Percentiles rank a stretch among this genome's conserved stretches.
Evolutionary conservation across 768 basidiomycete genomes (phyloP).

Genomic region (Tulasnella sp.): DNA sequence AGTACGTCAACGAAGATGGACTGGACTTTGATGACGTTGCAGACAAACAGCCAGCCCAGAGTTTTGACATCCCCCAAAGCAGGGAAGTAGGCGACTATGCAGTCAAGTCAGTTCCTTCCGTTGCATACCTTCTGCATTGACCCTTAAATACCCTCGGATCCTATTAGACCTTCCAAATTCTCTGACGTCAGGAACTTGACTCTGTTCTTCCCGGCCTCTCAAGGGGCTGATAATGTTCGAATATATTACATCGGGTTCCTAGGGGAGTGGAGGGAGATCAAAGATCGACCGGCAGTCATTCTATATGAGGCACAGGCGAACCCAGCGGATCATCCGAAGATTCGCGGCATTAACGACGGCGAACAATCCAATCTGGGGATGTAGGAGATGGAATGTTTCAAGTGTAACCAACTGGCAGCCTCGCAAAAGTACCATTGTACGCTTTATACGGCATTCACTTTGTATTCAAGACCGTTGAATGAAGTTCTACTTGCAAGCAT

Average conservation of each 20-base stretch:
- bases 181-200: conserved; percentile 80
- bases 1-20: conserved; percentile 79
- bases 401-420: background rate
- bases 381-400: background rate
- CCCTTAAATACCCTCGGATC: background rate
- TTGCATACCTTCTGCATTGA: background rate
- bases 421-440: background rate
- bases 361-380: conserved; percentile 52
- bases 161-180: conserved; percentile 80
- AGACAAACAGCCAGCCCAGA: conserved; percentile 67
- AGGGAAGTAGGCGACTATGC: conserved; percentile 84
- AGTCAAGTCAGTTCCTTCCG: conserved; percentile 61
- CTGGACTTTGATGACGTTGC: conserved; percentile 79
- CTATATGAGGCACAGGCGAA: conserved; percentile 90
- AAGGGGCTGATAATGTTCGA: conserved; percentile 74
- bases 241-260: conserved; percentile 87
- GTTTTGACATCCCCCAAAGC: conserved; percentile 68
- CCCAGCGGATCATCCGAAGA: conserved; percentile 84
- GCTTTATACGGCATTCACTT: background rate
- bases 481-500: background rate
- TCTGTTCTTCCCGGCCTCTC: conserved; percentile 76
- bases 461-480: background rate
- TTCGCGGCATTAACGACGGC: conserved; percentile 70
- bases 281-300: conserved; percentile 74
- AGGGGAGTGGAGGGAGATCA: conserved; percentile 82